Evolutionary conservation across 2,329 filamentous ascomycete species (phyloP).

Genomic region (Sphaerulina musiva): DNA sequence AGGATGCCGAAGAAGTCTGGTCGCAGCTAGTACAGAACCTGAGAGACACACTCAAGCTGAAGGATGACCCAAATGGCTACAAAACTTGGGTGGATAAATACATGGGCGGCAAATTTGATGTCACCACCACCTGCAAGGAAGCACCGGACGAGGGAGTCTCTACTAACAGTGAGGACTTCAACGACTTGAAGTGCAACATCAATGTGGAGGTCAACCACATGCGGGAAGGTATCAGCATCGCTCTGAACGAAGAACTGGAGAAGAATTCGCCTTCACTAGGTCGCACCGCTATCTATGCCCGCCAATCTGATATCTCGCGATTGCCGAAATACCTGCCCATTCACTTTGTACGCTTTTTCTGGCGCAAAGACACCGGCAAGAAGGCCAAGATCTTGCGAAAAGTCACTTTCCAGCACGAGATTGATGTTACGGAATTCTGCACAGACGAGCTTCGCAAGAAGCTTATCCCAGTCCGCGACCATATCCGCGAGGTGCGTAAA

Average conservation of each 20-base stretch:
- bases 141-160: conserved; percentile 67
- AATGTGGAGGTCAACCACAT: conserved; percentile 80
- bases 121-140: conserved; percentile 77
- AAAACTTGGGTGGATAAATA: conserved; percentile 66
- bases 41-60: conserved; percentile 66
- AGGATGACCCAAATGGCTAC: conserved; percentile 56
- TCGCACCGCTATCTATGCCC: conserved; percentile 78
- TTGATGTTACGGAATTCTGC: conserved; percentile 92
- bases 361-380: conserved; percentile 91
- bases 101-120: conserved; percentile 75
- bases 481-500: conserved; percentile 89
- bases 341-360: conserved; percentile 97
- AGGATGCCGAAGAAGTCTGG: conserved; percentile 98
- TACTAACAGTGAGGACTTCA: conserved; percentile 65
- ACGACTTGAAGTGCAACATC: conserved; percentile 96
- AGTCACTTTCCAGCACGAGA: conserved; percentile 88
- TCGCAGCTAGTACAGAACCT: conserved; percentile 86
- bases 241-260: conserved; percentile 80
- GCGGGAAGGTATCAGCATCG: conserved; percentile 76
- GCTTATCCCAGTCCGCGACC: conserved; percentile 87
- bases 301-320: conserved; percentile 80
- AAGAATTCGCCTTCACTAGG: conserved; percentile 75
- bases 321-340: conserved; percentile 93
- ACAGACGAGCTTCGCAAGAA: conserved; percentile 78
- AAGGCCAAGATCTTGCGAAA: conserved; percentile 99